Conservation (phyloP, 2,329 filamentous ascomycete species). For the Biscogniauxia mediterranea region DNA sequence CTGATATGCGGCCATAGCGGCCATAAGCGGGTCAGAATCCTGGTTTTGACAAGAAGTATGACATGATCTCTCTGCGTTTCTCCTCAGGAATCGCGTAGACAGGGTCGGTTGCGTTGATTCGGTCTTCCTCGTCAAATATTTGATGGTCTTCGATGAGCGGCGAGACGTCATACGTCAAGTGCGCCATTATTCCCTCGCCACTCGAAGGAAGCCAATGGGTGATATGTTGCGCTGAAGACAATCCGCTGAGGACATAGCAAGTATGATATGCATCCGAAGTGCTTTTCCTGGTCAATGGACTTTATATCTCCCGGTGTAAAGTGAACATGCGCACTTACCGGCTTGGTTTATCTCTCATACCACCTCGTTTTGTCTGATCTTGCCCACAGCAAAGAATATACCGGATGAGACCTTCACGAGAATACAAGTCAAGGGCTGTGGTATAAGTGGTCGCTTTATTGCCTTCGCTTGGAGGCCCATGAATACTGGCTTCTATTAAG, state of each 20-base stretch:
- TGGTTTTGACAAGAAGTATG: slow-evolving; percentile 61
- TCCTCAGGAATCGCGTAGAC: slow-evolving; percentile 80
- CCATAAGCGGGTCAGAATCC: slow-evolving; percentile 49
- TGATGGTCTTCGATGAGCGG: slow-evolving; percentile 55
- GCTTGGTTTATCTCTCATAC: slow-evolving; percentile 89
- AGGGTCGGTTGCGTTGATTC: slow-evolving; percentile 71
- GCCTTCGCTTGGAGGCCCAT: slow-evolving; percentile 41
- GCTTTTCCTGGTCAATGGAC: slow-evolving; percentile 40
- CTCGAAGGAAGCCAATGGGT: slow-evolving; percentile 35
- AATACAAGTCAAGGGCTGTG: slow-evolving; percentile 52
- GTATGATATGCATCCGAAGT: slow-evolving; percentile 87
- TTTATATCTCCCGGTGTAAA: slow-evolving; percentile 11
- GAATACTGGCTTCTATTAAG: slow-evolving; percentile 76
- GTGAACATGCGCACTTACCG: slow-evolving; percentile 57
- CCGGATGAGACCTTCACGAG: slow-evolving; percentile 77
- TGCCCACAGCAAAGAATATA: slow-evolving; percentile 93
- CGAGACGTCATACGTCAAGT: slow-evolving; percentile 39
- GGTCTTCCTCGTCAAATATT: slow-evolving; percentile 69
- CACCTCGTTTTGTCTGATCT: slow-evolving; percentile 66
- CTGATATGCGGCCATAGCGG: slow-evolving; percentile 35
- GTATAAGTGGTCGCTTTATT: slow-evolving; percentile 19
- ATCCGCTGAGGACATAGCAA: slow-evolving; percentile 83
- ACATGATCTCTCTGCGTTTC: slow-evolving; percentile 61
- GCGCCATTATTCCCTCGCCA: slow-evolving; percentile 42
- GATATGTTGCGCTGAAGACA: slow-evolving; percentile 77